phyloP scores from a whole-genome alignment of 805 yeast genomes.

The Wickerhamiella musiphila region DNA sequence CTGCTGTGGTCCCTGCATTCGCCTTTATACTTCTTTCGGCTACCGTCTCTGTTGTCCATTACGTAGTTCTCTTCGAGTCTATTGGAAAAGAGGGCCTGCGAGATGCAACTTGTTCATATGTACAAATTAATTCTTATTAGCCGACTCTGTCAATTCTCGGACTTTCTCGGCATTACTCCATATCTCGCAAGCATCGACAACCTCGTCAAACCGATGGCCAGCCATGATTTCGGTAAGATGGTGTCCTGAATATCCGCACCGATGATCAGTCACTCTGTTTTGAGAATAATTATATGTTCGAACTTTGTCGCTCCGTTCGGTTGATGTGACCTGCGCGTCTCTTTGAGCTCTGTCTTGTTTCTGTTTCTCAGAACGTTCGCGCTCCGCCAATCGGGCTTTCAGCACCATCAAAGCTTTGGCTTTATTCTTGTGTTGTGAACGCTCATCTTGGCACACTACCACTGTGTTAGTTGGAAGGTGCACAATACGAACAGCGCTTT shows the following conservation, averaged over 20 bases:
- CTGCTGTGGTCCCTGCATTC: too few species aligned
- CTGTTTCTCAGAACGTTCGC: conserved; percentile 46
- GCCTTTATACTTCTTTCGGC: too few species aligned
- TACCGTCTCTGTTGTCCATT: too few species aligned
- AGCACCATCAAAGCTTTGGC: conserved; percentile 79
- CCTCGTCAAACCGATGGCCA: conserved; percentile 37
- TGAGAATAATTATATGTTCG: conserved; percentile 89
- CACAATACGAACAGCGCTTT: conserved; percentile 84
- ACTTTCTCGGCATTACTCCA: conserved; percentile 31
- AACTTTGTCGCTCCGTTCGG: conserved; percentile 83
- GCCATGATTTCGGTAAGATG: conserved; percentile 51
- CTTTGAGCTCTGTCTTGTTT: conserved; percentile 50
- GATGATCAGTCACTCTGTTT: conserved; percentile 82
- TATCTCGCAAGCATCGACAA: conserved; percentile 35
- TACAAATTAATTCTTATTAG: too few species aligned
- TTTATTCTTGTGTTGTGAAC: conserved; percentile 87
- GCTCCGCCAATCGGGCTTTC: conserved; percentile 70
- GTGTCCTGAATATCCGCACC: conserved; percentile 67
- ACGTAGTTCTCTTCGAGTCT: too few species aligned
- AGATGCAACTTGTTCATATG: too few species aligned
- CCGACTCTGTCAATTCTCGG: conserved; percentile 18
- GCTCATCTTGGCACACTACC: conserved; percentile 82
- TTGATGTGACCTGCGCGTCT: conserved; percentile 68
- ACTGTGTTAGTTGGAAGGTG: conserved; percentile 83
- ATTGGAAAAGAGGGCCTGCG: too few species aligned